These are phyloP conservation scores for Ophiostoma ips DNA, from an alignment of 2,329 filamentous ascomycete genomes.

Conservation along the genomic window DNA sequence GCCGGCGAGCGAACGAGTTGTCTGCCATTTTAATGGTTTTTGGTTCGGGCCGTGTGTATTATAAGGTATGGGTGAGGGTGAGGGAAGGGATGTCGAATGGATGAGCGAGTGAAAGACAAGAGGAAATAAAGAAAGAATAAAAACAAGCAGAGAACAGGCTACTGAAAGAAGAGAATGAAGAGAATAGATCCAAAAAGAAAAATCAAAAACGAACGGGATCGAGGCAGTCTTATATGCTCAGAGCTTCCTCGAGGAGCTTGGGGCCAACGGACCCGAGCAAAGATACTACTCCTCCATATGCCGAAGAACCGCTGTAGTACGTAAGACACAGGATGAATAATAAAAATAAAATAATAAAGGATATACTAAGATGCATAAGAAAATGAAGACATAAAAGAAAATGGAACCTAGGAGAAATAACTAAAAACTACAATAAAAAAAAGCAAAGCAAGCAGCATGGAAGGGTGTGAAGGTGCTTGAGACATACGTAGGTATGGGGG, in stretches of 20 bases:
- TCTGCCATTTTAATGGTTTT: conserved; percentile 3
- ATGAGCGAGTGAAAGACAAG: too few relatives aligned
- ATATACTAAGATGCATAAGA: background rate
- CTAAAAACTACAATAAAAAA: background rate
- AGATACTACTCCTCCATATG: background rate
- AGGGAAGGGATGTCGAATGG: background rate
- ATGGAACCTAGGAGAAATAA: background rate
- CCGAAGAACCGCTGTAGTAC: too few relatives aligned
- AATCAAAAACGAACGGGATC: background rate
- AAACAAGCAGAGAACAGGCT: too few relatives aligned
- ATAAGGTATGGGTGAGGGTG: background rate
- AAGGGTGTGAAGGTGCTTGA: background rate
- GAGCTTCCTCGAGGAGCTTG: background rate
- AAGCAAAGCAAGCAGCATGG: background rate
- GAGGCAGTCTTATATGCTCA: background rate
- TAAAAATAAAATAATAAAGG: background rate
- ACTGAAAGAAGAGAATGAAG: background rate
- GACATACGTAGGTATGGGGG: background rate
- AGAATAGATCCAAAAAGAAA: background rate
- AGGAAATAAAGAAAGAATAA: too few relatives aligned
- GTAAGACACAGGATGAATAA: background rate
- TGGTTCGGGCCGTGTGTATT: background rate
- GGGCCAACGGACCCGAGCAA: background rate
- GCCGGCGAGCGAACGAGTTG: conserved; percentile 6
- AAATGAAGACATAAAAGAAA: background rate